Conservation (phyloP, 2,329 filamentous ascomycete species). For the Fusarium palustre region DNA sequence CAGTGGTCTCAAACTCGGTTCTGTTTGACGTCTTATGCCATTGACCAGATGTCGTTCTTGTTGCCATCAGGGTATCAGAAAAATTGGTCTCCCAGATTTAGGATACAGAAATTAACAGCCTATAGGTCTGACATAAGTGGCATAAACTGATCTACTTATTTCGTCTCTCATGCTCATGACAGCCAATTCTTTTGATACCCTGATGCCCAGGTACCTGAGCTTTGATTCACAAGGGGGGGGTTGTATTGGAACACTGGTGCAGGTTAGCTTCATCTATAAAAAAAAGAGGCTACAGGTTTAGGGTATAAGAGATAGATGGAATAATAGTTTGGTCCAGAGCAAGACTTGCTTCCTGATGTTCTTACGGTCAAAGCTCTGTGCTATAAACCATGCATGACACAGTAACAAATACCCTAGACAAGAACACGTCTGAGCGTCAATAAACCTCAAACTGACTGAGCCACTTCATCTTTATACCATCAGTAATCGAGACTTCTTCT, state of each 20-base stretch:
- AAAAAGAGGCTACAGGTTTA: background rate
- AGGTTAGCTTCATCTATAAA: background rate
- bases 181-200: too few species aligned
- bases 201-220: background rate
- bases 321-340: background rate
- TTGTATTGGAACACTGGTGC: background rate
- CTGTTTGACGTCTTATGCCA: constrained; percentile 1
- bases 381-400: background rate
- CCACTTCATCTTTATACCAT: background rate
- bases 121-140: too few species aligned
- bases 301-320: background rate
- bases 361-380: background rate
- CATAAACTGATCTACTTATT: too few species aligned
- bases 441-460: background rate
- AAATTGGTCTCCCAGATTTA: too few species aligned
- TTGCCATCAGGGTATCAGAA: too few species aligned
- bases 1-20: constrained; percentile 6
- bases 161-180: too few species aligned
- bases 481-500: background rate
- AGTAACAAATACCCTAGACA: background rate
- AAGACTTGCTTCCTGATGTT: too few species aligned
- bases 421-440: background rate
- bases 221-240: background rate
- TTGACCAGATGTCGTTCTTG: background rate
- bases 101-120: too few species aligned